Base-by-base conservation (phyloP, 345 rosid genomes). In the Pelargonium nanum region DNA sequence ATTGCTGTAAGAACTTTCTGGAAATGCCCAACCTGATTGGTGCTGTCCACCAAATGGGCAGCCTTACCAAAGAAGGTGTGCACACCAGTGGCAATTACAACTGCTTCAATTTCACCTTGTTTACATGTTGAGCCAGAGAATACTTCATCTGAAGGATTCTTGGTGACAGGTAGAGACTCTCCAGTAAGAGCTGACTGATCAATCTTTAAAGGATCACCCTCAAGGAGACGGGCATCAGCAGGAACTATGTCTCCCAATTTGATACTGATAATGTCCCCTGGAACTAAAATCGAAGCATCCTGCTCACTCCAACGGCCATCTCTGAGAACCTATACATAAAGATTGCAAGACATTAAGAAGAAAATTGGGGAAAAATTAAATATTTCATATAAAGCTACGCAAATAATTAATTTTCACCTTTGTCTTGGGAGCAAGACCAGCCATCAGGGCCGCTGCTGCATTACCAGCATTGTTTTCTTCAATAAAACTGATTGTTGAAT, bases 61-160 rank as follows among this genome's bases (percentile, higher is more conserved):
- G 83, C 83, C 62, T 79, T 79, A 64, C 83, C 83, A 40, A 79
- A 79, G 71, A 79, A 79, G 65, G 83, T 79, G 58, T 79, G 80
- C 15, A 76, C 80, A n/a, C 83, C 83, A 10, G 83, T 79, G 70
- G 80, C 83, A 23, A 79, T 76, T 4, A 79, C 83, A 24, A 79
- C 48, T 24, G 80, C 78, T 60, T 79, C 83, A 8, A 79, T 73
- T 72, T 79, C 83, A 60, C 83, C 83, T 63, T 79, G 83, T 69
- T 79, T 79, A 67, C 83, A 79, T 19, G 80, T 79, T 54, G 83
- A 79, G 56, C 83, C 83, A 1, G 83, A 79, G 73, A 73, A 79
- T 26, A 76, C 71, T 59, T 66, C 80, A 13, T 63, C 72, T 0
- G 80, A 78, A 0, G 80, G 74, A 48, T 63, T 50, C 74, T 56